Evolutionary conservation across 139 green algal genomes (phyloP), one percentile per base, ranked within the genome.

Genomic region (Astrephomene gubernaculifera): DNA sequence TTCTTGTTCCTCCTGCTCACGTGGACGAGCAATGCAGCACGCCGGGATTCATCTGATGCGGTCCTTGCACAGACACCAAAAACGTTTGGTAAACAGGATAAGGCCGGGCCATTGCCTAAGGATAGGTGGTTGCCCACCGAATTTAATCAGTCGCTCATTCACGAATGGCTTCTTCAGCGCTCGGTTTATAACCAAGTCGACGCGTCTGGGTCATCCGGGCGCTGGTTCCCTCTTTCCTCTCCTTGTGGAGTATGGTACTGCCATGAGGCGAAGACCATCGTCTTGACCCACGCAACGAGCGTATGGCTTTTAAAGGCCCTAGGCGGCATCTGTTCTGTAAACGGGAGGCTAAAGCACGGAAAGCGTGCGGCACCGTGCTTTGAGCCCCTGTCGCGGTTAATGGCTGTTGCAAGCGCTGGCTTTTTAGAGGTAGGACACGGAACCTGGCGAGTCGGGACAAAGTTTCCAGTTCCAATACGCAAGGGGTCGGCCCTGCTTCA

Each of bases 151-250:
- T 71, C 54, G 19, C 17, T 49, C 5, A 1, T 71, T 2, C n/a
- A n/a, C 3, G 75, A 82, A 14, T 83, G 76, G 76, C 76, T 83
- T 5, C n/a, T 71, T n/a, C 19, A 24, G 4, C 57, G 76, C 12
- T 31, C 57, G 1, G 60, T 83, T 1, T 72, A 73, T 35, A n/a
- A n/a, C n/a, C n/a, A n/a, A n/a, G n/a, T n/a, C n/a, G n/a, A n/a
- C n/a, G n/a, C n/a, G n/a, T n/a, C n/a, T n/a, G n/a, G n/a, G 7
- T n/a, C 31, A 2, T 1, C 9, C 21, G 19, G 5, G 21, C 39
- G 45, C 17, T 3, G 25, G 6, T 22, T 17, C 22, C 45, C 45
- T 12, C 35, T 33, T 9, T 31, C 71, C 7, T 19, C 17, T 33
- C 38, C 71, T 14, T 80, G 71, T 33, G 45, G 71, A 17, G 71